Evolutionary conservation across 306 rosid species (phyloP).

Genomic region (Casuarina glauca): DNA sequence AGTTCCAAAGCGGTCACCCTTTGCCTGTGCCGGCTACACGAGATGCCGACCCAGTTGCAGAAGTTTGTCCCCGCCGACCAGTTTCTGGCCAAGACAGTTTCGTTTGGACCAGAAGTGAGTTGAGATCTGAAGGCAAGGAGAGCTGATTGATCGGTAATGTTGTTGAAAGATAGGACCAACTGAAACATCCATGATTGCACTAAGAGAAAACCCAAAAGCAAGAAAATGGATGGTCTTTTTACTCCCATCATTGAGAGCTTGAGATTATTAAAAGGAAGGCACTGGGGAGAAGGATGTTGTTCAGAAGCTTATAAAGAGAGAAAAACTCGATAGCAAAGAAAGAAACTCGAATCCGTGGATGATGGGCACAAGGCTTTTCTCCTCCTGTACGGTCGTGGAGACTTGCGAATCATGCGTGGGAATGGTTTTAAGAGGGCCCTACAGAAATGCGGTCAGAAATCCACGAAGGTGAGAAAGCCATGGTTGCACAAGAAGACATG

Average conservation of each 20-base stretch:
- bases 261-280: background rate
- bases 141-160: background rate
- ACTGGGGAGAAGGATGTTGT: background rate
- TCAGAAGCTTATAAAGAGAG: background rate
- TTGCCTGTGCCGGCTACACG: background rate
- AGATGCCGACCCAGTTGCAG: background rate
- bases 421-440: no score
- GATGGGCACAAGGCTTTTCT: no score
- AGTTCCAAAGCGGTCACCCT: background rate
- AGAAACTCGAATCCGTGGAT: no score
- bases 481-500: no score
- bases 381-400: no score
- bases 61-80: background rate
- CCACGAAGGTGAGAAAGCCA: no score
- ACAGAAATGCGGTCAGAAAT: no score
- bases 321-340: no score
- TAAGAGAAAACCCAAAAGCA: background rate
- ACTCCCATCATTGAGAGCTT: background rate
- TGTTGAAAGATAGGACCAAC: background rate
- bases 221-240: background rate
- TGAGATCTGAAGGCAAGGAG: slow-evolving; percentile 1
- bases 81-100: background rate
- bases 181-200: background rate
- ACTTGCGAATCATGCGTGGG: no score
- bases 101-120: background rate